Percentiles rank a stretch among this genome's conserved stretches.
Evolutionary conservation across 441 rosid genomes (phyloP).

Genomic region (Croton laevigatus): DNA sequence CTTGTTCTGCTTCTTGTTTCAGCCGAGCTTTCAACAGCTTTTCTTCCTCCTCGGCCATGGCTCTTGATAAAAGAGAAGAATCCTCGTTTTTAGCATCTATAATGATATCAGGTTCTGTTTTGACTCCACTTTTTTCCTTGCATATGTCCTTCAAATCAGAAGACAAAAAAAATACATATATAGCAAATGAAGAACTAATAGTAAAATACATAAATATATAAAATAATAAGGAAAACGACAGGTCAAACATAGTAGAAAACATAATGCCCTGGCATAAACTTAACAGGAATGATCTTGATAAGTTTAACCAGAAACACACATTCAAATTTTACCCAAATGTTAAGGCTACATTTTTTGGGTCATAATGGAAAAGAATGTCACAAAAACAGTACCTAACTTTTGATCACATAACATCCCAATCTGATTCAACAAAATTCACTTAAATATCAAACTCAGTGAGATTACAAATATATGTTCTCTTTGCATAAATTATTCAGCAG

Average conservation of each 20-base stretch:
- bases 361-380: too few relatives aligned
- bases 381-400: too few relatives aligned
- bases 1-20: slow-evolving; percentile 35
- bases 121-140: slow-evolving; percentile 29
- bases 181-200: neutral
- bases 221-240: neutral
- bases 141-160: slow-evolving; percentile 46
- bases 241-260: neutral
- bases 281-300: neutral
- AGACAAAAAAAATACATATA: slow-evolving; percentile 4
- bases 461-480: neutral
- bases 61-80: slow-evolving; percentile 44
- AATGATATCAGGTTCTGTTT: slow-evolving; percentile 43
- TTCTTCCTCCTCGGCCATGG: slow-evolving; percentile 70
- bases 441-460: neutral
- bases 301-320: neutral
- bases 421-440: too few relatives aligned
- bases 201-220: neutral
- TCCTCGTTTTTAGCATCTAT: slow-evolving; percentile 48
- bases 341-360: too few relatives aligned
- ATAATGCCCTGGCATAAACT: neutral
- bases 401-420: too few relatives aligned
- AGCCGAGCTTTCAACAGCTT: slow-evolving; percentile 50
- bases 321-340: neutral
- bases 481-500: neutral